A percentile compares a stretch with the other conserved stretches of the same genome.
phyloP scores from a whole-genome alignment of 1,284 basidiomycete genomes.

The Fomitopsis schrenkii region DNA sequence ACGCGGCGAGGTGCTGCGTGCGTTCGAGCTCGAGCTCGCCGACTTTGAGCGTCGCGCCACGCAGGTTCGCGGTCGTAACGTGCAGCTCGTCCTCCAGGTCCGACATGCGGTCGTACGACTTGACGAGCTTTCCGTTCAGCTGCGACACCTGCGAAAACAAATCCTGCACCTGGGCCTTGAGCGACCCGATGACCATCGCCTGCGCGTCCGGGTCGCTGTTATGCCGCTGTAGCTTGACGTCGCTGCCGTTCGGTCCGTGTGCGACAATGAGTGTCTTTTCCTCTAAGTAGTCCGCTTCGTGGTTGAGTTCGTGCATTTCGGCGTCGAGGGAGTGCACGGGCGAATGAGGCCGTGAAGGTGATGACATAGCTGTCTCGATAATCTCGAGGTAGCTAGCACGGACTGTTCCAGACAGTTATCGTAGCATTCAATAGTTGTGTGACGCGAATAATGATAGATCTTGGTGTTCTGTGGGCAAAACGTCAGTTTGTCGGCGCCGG shows the following conservation, averaged over 20 bases:
- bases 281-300: slow-evolving; percentile 28
- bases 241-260: slow-evolving; percentile 18
- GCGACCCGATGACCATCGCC: slow-evolving; percentile 70
- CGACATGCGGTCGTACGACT: slow-evolving; percentile 88
- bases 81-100: slow-evolving; percentile 92
- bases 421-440: not conserved
- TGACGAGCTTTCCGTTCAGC: slow-evolving; percentile 90
- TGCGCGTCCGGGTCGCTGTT: slow-evolving; percentile 52
- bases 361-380: slow-evolving; percentile 7
- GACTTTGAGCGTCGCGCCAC: slow-evolving; percentile 57
- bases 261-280: slow-evolving; percentile 23
- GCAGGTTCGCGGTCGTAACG: slow-evolving; percentile 53
- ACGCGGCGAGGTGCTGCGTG: slow-evolving; percentile 71
- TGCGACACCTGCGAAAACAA: slow-evolving; percentile 86
- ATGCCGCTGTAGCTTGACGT: slow-evolving; percentile 18
- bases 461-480: not conserved
- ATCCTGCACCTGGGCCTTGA: slow-evolving; percentile 81
- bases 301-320: slow-evolving; percentile 30
- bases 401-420: not conserved
- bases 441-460: not conserved
- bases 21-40: slow-evolving; percentile 73
- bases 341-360: slow-evolving; percentile 10
- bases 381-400: not conserved
- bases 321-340: slow-evolving; percentile 16
- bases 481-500: not conserved